phyloP scores from a whole-genome alignment of 139 green algal genomes.

The Diplosphaera chodatii region DNA sequence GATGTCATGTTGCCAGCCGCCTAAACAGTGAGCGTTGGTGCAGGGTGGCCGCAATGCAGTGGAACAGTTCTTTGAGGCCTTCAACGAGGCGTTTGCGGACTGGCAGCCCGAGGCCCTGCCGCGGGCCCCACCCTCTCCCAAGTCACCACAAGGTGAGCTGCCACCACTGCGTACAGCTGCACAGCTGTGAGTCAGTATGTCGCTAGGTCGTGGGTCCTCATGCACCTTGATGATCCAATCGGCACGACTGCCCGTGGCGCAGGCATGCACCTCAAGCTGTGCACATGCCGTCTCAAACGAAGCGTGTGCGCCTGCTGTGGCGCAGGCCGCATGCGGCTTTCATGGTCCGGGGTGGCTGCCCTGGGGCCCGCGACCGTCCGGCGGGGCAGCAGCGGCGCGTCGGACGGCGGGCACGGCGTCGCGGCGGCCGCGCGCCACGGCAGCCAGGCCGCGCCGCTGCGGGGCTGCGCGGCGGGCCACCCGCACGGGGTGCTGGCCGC shows the following conservation, averaged over 20 bases:
- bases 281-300: neutral
- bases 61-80: constrained; percentile 11
- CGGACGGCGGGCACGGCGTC: no score
- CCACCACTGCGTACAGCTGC: no score
- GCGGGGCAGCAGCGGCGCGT: neutral
- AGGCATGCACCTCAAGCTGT: no score
- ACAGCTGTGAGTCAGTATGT: no score
- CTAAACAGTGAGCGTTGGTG: neutral
- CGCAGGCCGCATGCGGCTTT: neutral
- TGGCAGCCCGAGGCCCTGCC: constrained; percentile 5
- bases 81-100: constrained; percentile 9
- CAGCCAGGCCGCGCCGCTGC: neutral
- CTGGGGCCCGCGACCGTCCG: no score
- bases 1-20: neutral
- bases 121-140: neutral
- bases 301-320: neutral
- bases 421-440: neutral
- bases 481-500: constrained; percentile 15
- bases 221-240: no score
- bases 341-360: neutral
- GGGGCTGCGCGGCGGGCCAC: constrained; percentile 18
- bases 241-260: no score
- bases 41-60: constrained; percentile 13
- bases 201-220: no score
- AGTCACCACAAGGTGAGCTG: neutral